phyloP scores from a whole-genome alignment of 1,284 basidiomycete genomes.

The Mycena citricolor region DNA sequence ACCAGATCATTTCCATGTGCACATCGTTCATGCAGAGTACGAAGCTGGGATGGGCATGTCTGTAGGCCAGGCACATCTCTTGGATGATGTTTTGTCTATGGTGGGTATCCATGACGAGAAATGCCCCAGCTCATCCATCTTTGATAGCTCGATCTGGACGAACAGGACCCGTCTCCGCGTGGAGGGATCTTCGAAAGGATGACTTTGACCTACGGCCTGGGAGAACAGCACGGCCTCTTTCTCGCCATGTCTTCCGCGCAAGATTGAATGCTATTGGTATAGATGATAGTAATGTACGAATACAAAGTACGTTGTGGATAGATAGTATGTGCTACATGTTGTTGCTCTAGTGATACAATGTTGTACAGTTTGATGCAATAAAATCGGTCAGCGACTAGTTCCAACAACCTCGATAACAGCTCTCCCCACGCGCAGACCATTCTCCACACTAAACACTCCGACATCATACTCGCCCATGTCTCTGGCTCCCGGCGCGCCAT shows the following conservation, averaged over 20 bases:
- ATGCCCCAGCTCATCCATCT: not conserved
- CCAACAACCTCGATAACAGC: constrained; percentile 60
- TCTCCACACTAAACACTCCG: constrained; percentile 53
- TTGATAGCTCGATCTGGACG: constrained; percentile 60
- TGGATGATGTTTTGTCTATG: constrained; percentile 88
- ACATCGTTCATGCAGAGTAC: constrained; percentile 82
- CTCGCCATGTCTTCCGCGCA: not conserved
- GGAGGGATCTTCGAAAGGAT: constrained; percentile 62
- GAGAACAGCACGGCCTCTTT: constrained; percentile 75
- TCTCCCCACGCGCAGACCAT: constrained; percentile 51
- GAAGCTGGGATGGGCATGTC: constrained; percentile 66
- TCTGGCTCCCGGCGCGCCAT: constrained; percentile 48
- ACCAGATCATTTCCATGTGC: constrained; percentile 92
- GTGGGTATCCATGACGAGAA: constrained; percentile 41
- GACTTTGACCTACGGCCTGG: constrained; percentile 83
- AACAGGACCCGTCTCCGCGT: constrained; percentile 31
- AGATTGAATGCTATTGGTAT: constrained; percentile 9
- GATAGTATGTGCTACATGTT: constrained; percentile 25
- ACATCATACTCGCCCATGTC: constrained; percentile 59
- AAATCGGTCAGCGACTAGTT: constrained; percentile 34
- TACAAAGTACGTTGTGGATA: constrained; percentile 7
- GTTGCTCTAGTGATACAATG: constrained; percentile 16
- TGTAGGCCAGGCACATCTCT: constrained; percentile 89
- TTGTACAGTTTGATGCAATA: constrained; percentile 10
- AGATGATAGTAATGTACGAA: constrained; percentile 21